phyloP scores from a whole-genome alignment of 495 filamentous ascomycete species.

The Elasticomyces elasticus region DNA sequence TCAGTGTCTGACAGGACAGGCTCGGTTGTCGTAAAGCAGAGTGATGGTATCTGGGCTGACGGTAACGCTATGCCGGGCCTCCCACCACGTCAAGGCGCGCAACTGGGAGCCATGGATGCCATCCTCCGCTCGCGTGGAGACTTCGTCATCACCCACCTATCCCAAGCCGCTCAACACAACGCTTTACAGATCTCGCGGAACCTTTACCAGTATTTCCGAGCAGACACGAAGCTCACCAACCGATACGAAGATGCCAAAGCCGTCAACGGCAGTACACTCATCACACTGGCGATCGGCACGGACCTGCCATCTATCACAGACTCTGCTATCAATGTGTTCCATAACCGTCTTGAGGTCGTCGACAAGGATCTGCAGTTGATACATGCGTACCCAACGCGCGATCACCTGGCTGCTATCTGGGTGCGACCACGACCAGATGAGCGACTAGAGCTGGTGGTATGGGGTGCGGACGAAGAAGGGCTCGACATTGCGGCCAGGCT shows the following conservation, averaged over 20 bases:
- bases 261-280: constrained; percentile 24
- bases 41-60: neutral
- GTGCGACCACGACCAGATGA: constrained; percentile 38
- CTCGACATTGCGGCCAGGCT: constrained; percentile 46
- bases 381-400: neutral
- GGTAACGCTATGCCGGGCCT: neutral
- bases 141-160: constrained; percentile 36
- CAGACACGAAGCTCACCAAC: constrained; percentile 40
- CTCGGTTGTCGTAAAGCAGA: neutral
- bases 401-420: constrained; percentile 40
- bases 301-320: constrained; percentile 6
- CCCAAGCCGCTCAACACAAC: constrained; percentile 21
- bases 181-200: constrained; percentile 51
- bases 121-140: constrained; percentile 38
- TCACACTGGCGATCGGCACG: constrained; percentile 25
- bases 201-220: constrained; percentile 49
- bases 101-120: constrained; percentile 43
- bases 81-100: constrained; percentile 27
- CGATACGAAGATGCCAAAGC: constrained; percentile 8
- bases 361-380: neutral
- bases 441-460: constrained; percentile 46
- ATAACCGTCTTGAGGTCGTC: neutral
- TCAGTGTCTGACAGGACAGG: neutral
- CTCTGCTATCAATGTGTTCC: neutral
- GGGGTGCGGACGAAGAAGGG: constrained; percentile 40